Conservation (phyloP, 805 yeast genomes). For the Candida silvatica region DNA sequence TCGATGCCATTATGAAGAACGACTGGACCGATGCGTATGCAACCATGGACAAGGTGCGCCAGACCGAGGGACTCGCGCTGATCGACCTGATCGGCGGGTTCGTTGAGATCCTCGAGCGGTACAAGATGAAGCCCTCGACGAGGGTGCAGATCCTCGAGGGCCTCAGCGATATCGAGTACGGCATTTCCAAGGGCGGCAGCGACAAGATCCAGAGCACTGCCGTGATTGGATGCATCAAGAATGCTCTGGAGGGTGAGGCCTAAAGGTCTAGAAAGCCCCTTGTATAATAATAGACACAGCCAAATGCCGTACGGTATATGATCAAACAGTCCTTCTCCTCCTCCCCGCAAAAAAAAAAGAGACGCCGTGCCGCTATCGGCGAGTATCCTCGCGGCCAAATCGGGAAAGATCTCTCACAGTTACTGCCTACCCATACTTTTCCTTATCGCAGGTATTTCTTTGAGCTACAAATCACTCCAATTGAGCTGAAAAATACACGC, state of each 20-base stretch:
- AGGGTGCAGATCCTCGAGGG: slow-evolving; percentile 60
- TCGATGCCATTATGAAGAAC: slow-evolving; percentile 73
- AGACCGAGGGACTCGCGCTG: slow-evolving; percentile 76
- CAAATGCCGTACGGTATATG: too few species aligned
- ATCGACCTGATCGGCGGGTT: slow-evolving; percentile 78
- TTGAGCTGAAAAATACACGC: too few species aligned
- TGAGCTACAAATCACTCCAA: not conserved
- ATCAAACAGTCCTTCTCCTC: too few species aligned
- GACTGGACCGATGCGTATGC: slow-evolving; percentile 77
- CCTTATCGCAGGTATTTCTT: too few species aligned
- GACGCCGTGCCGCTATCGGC: too few species aligned
- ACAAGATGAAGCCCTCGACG: slow-evolving; percentile 55
- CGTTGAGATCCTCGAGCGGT: slow-evolving; percentile 57
- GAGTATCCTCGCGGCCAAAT: too few species aligned
- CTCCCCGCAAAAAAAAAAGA: too few species aligned
- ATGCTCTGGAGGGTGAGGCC: slow-evolving; percentile 43
- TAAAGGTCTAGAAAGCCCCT: slow-evolving; percentile 4
- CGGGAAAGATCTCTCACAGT: too few species aligned
- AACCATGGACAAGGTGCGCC: slow-evolving; percentile 59
- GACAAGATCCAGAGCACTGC: slow-evolving; percentile 89
- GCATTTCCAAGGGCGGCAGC: slow-evolving; percentile 86
- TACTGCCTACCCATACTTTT: too few species aligned
- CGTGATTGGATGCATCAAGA: slow-evolving; percentile 76
- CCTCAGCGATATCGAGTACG: slow-evolving; percentile 82
- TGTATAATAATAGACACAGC: too few species aligned